phyloP scores from a whole-genome alignment of 2,329 filamentous ascomycete genomes.

The Alternaria infectoria region DNA sequence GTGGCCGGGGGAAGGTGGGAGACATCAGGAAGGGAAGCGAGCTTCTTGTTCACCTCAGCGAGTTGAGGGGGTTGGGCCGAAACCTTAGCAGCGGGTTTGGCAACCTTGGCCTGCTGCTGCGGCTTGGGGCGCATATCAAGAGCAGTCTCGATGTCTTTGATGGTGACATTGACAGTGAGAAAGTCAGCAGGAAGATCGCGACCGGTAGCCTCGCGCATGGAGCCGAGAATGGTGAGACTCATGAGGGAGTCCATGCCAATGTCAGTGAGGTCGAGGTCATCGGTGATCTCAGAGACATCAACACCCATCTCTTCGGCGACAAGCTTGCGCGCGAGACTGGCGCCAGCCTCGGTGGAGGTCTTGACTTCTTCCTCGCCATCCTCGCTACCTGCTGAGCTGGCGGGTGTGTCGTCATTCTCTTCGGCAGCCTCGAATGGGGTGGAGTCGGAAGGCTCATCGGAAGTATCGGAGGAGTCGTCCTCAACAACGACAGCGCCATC shows the following conservation, averaged over 20 bases:
- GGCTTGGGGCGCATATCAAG: constrained; percentile 62
- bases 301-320: constrained; percentile 68
- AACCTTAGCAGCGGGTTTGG: constrained; percentile 25
- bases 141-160: constrained; percentile 69
- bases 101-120: constrained; percentile 44
- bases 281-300: constrained; percentile 62
- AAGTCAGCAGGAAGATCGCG: constrained; percentile 60
- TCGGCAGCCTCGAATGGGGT: constrained; percentile 52
- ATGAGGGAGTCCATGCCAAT: constrained; percentile 62
- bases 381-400: constrained; percentile 56
- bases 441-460: constrained; percentile 46
- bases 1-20: constrained; percentile 56
- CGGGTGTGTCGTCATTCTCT: constrained; percentile 52
- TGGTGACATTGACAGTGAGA: constrained; percentile 65
- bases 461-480: constrained; percentile 51
- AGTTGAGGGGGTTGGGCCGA: constrained; percentile 47
- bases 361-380: constrained; percentile 49
- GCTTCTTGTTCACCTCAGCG: constrained; percentile 57
- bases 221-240: constrained; percentile 59
- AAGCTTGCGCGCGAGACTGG: constrained; percentile 56
- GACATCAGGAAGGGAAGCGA: constrained; percentile 50
- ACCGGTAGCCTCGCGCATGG: constrained; percentile 59
- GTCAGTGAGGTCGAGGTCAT: constrained; percentile 66
- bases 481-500: constrained; percentile 51
- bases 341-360: constrained; percentile 46